These are phyloP conservation scores for Prorocentrum cordatum DNA, from an alignment of 169 alveolate species.

Conservation along the genomic window DNA sequence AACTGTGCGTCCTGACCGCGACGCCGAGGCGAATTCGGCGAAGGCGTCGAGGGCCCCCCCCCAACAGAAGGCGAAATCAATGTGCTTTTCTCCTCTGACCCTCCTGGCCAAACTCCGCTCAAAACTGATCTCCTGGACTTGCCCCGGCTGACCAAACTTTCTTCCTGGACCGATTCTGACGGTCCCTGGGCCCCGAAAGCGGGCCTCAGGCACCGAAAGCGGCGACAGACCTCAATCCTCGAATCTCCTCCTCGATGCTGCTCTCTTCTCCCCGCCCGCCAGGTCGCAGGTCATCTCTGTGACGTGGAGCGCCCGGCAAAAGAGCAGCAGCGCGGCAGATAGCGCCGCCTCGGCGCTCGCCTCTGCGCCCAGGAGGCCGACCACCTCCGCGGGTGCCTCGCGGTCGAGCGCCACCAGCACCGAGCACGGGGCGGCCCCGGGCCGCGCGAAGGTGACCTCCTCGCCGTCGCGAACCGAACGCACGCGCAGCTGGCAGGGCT, in stretches of 20 bases:
- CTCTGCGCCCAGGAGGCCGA: neutral
- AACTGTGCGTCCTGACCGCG: too few species aligned
- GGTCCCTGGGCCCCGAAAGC: neutral
- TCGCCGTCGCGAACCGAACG: conserved; percentile 14
- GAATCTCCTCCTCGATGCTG: neutral
- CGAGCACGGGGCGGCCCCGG: neutral
- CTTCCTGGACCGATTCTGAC: neutral
- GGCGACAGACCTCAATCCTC: neutral
- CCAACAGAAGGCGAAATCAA: too few species aligned
- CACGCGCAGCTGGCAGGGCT: neutral
- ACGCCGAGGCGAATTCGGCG: too few species aligned
- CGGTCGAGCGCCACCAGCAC: neutral
- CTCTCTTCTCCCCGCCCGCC: neutral
- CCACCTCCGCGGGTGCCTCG: neutral
- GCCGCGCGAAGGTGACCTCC: neutral
- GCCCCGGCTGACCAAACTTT: too few species aligned
- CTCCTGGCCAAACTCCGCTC: neutral
- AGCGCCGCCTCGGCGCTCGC: neutral
- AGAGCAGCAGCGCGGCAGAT: neutral
- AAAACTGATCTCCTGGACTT: neutral
- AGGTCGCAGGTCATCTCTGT: neutral
- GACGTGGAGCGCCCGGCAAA: neutral
- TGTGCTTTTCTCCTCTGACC: too few species aligned
- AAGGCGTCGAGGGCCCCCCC: too few species aligned
- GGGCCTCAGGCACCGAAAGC: neutral